Base-by-base conservation (phyloP, 2,329 filamentous ascomycete genomes). In the Botryotinia calthae region DNA sequence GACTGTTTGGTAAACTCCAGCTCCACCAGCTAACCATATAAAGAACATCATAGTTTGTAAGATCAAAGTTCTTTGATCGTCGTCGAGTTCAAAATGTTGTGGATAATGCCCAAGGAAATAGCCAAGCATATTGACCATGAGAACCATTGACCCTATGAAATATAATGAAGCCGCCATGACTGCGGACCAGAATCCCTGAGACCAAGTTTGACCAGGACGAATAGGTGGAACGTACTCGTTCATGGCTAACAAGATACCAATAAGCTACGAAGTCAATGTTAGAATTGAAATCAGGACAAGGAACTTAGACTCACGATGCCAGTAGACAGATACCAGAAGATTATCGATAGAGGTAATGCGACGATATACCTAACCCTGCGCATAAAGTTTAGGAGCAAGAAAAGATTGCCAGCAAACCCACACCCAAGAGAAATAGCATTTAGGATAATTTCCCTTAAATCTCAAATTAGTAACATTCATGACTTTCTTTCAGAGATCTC, bases 31-130 rank as follows among this genome's bases (percentile, higher is more conserved):
- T 0, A 93, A 82, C 90, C 91, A 93, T 70, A 90, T 83, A 78
- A 92, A 91, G 80, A 92, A 91, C 70, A 89, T 84, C 83, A 91
- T 91, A 0, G 90, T 92, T 79, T 93, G 90, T 7, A 93, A 79
- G 76, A 93, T 93, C 40, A 93, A 81, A 0, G 90, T 92, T 2
- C 91, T 85, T 77, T 93, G 91, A 67, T 89, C 86, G 70, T 91
- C 88, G 9, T 89, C 90, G 5, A 93, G 82, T 6, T 87, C 84
- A 77, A 93, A 92, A 75, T 89, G 86, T 77, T 91, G 87, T 1
- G 89, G 89, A 77, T 93, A 93, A 76, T 91, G 88, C 2, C 90
- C 90, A 0, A 90, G 83, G 73, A 91, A 88, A 75, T 91, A 91
- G 2, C 90, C 90, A 28, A 91, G 81, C 88, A 92, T 91, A 76